Percentiles rank a stretch among this genome's conserved stretches.
phyloP scores from a whole-genome alignment of 1,284 basidiomycete genomes.

The Naganishia albida region DNA sequence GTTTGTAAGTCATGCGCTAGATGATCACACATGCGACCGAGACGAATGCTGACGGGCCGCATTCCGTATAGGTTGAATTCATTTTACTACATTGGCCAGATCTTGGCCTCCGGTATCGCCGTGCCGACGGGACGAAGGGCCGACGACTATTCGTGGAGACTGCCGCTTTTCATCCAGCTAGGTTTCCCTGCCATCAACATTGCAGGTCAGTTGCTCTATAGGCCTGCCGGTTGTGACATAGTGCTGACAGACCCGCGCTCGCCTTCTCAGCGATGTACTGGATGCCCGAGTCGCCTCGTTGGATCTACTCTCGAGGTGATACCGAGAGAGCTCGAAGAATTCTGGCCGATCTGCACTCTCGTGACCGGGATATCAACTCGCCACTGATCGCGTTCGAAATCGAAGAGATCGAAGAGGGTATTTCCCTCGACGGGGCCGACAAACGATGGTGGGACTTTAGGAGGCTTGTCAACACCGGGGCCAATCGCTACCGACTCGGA shows the following conservation, averaged over 20 bases:
- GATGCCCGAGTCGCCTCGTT: constrained; percentile 56
- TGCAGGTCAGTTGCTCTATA: background rate
- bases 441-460: constrained; percentile 61
- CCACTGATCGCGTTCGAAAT: constrained; percentile 61
- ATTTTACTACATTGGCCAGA: constrained; percentile 62
- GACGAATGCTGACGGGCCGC: background rate
- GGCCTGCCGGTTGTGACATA: too few species aligned
- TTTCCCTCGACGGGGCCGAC: constrained; percentile 45
- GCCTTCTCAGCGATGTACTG: constrained; percentile 56
- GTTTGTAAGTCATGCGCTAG: constrained; percentile 57
- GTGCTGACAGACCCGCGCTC: constrained; percentile 34
- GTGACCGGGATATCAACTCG: constrained; percentile 57
- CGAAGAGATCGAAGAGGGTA: constrained; percentile 60
- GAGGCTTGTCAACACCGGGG: constrained; percentile 57
- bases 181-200: constrained; percentile 6
- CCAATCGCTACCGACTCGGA: constrained; percentile 58
- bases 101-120: constrained; percentile 60
- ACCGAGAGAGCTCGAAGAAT: constrained; percentile 55
- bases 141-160: constrained; percentile 58
- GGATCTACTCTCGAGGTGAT: constrained; percentile 59
- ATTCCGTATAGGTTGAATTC: constrained; percentile 31
- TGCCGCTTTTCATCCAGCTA: constrained; percentile 54
- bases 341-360: constrained; percentile 59
- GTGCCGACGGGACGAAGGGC: constrained; percentile 58
- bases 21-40: constrained; percentile 44